Conservation (phyloP, 805 yeast genomes). For the Candida sakaeoensis region DNA sequence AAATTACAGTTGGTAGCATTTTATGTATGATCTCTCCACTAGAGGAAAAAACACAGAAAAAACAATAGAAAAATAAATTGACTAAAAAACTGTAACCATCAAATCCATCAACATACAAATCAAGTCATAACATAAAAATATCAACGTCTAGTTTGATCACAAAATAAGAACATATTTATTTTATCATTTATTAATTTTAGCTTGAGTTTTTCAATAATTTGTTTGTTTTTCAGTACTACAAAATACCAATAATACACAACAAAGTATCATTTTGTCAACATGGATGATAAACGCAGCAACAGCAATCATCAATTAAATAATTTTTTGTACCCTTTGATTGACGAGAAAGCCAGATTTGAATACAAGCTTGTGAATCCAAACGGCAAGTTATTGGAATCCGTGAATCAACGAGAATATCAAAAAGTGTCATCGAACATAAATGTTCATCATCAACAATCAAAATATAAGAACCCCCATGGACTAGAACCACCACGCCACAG, state of each 20-base stretch:
- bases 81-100: background rate
- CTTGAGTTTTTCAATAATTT: background rate
- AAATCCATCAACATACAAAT: background rate
- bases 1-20: background rate
- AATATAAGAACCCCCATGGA: conserved; percentile 10
- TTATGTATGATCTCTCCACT: background rate
- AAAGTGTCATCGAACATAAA: too few relatives aligned
- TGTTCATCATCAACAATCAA: background rate
- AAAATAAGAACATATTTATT: too few relatives aligned
- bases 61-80: background rate
- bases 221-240: background rate
- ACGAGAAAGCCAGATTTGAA: conserved; percentile 27
- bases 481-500: conserved; percentile 18
- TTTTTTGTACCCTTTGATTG: conserved; percentile 27
- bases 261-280: background rate
- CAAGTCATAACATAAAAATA: too few relatives aligned
- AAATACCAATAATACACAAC: background rate
- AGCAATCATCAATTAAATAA: background rate
- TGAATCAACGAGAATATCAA: conserved; percentile 28
- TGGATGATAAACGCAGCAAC: background rate
- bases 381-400: conserved; percentile 28
- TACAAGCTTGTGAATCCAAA: conserved; percentile 27
- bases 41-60: background rate
- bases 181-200: too few relatives aligned
- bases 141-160: too few relatives aligned